Evolutionary conservation across 345 rosid species (phyloP).

Genomic region (Hibiscus mutabilis): DNA sequence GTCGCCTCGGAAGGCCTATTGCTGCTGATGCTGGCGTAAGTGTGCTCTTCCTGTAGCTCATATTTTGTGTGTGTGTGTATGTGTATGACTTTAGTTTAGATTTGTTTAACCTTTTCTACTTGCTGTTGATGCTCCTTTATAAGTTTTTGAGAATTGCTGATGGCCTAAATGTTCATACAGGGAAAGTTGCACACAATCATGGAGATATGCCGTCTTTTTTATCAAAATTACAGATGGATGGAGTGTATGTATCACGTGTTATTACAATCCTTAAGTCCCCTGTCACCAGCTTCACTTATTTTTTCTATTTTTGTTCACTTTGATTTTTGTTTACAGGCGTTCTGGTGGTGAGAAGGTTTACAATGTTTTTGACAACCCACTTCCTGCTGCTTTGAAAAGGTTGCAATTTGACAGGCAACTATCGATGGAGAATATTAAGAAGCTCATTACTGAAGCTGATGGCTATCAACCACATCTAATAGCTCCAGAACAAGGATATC

Average conservation of each 20-base stretch:
- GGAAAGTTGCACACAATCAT: conserved; percentile 90
- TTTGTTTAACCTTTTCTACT: conserved; percentile 10
- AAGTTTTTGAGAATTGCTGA: conserved; percentile 13
- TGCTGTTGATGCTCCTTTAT: conserved; percentile 5
- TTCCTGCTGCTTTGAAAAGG: conserved; percentile 96
- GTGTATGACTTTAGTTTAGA: background rate
- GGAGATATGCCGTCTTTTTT: conserved; percentile 97
- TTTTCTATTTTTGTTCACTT: background rate
- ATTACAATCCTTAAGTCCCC: background rate
- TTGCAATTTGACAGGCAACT: conserved; percentile 98
- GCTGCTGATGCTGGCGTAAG: conserved; percentile 99
- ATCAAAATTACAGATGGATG: conserved; percentile 91
- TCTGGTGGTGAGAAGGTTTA: conserved; percentile 96
- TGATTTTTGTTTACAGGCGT: conserved; percentile 44
- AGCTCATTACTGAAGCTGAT: conserved; percentile 97
- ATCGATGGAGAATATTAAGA: conserved; percentile 91
- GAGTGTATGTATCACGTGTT: conserved; percentile 50
- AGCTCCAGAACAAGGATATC: conserved; percentile 99
- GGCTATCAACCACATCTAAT: conserved; percentile 98
- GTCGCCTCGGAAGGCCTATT: conserved; percentile 96
- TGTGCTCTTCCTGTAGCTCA: background rate
- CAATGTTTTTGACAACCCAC: conserved; percentile 91
- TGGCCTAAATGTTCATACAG: conserved; percentile 33
- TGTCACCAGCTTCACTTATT: conserved; percentile 6
- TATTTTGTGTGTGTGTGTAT: background rate